Evolutionary conservation across 108 stramenopile species (phyloP).

Genomic region (Asterionellopsis glacialis): DNA sequence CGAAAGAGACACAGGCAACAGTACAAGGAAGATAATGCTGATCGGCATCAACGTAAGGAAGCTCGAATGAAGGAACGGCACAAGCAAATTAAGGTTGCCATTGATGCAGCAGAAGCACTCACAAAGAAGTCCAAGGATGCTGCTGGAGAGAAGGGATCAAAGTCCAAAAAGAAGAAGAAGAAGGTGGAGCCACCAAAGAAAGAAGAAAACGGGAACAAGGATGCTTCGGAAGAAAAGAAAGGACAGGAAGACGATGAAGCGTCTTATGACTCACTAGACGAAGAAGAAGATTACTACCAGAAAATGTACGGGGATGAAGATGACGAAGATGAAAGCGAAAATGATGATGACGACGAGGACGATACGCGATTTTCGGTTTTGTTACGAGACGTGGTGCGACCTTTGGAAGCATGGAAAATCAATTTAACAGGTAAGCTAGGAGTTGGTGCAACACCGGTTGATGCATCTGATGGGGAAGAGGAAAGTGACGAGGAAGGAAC

Average conservation of each 20-base stretch:
- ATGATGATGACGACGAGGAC: constrained; percentile 51
- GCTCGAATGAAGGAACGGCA: constrained; percentile 27
- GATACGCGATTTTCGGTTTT: constrained; percentile 54
- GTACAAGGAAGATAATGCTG: constrained; percentile 29
- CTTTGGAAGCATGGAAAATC: constrained; percentile 79
- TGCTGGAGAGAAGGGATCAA: constrained; percentile 5
- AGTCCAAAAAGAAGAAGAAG: constrained; percentile 29
- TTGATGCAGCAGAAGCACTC: constrained; percentile 31
- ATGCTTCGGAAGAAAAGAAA: constrained; percentile 15
- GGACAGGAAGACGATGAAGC: constrained; percentile 42
- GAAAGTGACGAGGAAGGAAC: neutral
- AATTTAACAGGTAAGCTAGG: constrained; percentile 65
- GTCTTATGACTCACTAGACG: constrained; percentile 62
- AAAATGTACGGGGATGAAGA: constrained; percentile 28
- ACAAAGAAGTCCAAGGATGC: constrained; percentile 14
- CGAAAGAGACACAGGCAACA: constrained; percentile 53
- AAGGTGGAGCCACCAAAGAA: constrained; percentile 13
- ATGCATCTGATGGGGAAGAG: constrained; percentile 5
- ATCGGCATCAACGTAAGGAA: constrained; percentile 38
- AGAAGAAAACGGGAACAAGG: constrained; percentile 20
- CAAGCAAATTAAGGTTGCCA: constrained; percentile 17
- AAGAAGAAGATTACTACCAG: constrained; percentile 70
- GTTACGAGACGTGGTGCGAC: constrained; percentile 66
- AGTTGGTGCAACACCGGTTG: constrained; percentile 23
- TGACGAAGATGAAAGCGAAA: constrained; percentile 21